Evolutionary conservation across 2,329 filamentous ascomycete species (phyloP).

Genomic region (Epichloe coenophiala): DNA sequence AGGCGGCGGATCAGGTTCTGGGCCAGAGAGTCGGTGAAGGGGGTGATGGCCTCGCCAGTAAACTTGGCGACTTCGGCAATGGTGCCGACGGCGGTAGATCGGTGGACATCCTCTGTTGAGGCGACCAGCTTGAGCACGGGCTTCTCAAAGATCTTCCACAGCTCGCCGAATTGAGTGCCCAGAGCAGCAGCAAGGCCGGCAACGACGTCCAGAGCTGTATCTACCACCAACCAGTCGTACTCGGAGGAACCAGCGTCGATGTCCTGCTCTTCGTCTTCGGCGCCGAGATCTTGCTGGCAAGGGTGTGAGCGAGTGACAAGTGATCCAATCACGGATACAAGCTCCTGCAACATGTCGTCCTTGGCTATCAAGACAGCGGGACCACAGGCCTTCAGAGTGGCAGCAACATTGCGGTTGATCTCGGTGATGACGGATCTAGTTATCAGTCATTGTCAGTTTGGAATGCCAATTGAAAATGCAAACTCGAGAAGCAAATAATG

Average conservation of each 20-base stretch:
- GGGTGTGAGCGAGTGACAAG: slow-evolving; percentile 84
- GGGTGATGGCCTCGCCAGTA: slow-evolving; percentile 70
- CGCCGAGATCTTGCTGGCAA: slow-evolving; percentile 81
- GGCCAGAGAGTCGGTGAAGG: slow-evolving; percentile 63
- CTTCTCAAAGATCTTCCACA: slow-evolving; percentile 96
- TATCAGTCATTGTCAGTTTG: neutral
- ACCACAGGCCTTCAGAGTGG: slow-evolving; percentile 80
- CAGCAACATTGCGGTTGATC: slow-evolving; percentile 85
- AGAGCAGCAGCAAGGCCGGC: slow-evolving; percentile 74
- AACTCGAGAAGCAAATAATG: slow-evolving; percentile 1
- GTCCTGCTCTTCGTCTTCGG: slow-evolving; percentile 64
- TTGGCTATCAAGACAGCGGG: slow-evolving; percentile 68
- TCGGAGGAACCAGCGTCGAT: slow-evolving; percentile 70
- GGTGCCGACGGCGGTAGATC: slow-evolving; percentile 79
- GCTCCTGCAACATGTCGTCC: slow-evolving; percentile 54
- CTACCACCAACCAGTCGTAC: slow-evolving; percentile 94
- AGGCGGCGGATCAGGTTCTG: slow-evolving; percentile 76
- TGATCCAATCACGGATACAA: slow-evolving; percentile 59
- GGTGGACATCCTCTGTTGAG: slow-evolving; percentile 75
- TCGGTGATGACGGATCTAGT: slow-evolving; percentile 75
- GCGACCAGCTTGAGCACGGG: slow-evolving; percentile 77
- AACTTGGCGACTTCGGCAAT: slow-evolving; percentile 82
- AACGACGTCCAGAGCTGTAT: slow-evolving; percentile 84
- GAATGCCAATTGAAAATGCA: neutral
- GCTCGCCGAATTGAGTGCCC: slow-evolving; percentile 65